Conservation (phyloP, 2,329 filamentous ascomycete genomes). For the Beauveria scarabaeidicola region DNA sequence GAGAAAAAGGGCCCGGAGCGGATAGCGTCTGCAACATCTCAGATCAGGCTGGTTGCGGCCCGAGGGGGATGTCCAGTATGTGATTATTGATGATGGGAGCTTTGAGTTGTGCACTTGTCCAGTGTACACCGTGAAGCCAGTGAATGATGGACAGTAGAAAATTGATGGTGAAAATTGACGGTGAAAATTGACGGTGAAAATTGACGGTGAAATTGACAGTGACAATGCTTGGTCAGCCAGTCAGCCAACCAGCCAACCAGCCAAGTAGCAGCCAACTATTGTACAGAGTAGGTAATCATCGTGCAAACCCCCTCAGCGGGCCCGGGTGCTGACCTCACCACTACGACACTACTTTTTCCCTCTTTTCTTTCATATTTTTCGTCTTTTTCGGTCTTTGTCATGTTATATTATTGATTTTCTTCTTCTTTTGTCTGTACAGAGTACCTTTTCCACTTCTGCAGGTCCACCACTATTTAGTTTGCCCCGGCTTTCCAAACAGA, state of each 20-base stretch:
- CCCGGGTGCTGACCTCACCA: constrained; percentile 8
- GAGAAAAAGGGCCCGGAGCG: neutral
- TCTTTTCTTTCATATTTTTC: neutral
- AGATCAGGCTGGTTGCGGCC: constrained; percentile 1
- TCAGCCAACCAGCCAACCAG: neutral
- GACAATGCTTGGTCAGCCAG: neutral
- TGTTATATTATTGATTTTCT: neutral
- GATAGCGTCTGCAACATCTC: neutral
- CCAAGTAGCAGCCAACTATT: neutral
- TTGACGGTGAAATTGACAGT: neutral
- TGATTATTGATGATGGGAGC: neutral
- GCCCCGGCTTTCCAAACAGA: too few species aligned
- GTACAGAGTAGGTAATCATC: too few species aligned
- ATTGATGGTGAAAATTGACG: too few species aligned
- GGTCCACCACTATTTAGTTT: too few species aligned
- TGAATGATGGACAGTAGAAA: too few species aligned
- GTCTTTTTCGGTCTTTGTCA: too few species aligned
- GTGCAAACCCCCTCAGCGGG: neutral
- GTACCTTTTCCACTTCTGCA: too few species aligned
- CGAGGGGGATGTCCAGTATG: neutral
- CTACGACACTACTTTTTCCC: constrained; percentile 4
- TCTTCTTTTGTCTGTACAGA: too few species aligned
- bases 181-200: too few species aligned
- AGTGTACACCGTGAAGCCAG: too few species aligned
- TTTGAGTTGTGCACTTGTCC: too few species aligned